Percentiles rank a stretch among this genome's conserved stretches.
Evolutionary conservation across 768 basidiomycete genomes (phyloP).

Genomic region (Coprinellus micaceus): DNA sequence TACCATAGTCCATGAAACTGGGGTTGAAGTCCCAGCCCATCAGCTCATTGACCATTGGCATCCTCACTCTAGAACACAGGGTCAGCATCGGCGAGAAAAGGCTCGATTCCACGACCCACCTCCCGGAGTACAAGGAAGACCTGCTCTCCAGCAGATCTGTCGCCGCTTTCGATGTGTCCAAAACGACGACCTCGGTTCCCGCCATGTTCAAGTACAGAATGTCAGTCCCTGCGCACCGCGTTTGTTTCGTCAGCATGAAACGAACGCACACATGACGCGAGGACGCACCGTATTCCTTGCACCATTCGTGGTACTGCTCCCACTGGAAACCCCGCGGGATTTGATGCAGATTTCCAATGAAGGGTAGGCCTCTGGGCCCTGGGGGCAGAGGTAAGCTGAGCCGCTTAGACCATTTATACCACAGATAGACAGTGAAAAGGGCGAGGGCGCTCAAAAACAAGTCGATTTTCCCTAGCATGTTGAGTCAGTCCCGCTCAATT

Average conservation of each 20-base stretch:
- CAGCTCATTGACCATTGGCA: slow-evolving; percentile 20
- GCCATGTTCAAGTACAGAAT: slow-evolving; percentile 22
- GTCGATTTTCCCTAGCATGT: not conserved
- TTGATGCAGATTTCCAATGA: slow-evolving; percentile 39
- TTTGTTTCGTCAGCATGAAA: too few relatives aligned
- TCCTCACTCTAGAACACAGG: slow-evolving; percentile 6
- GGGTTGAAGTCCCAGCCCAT: slow-evolving; percentile 28
- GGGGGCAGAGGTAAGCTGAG: slow-evolving; percentile 30
- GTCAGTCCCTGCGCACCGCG: slow-evolving; percentile 22
- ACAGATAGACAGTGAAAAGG: not conserved
- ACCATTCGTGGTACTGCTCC: slow-evolving; percentile 37
- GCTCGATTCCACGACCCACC: not conserved
- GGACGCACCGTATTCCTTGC: slow-evolving; percentile 31
- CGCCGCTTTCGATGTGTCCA: slow-evolving; percentile 31
- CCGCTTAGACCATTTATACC: not conserved
- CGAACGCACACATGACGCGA: too few relatives aligned
- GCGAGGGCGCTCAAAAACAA: not conserved
- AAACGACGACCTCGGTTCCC: slow-evolving; percentile 19
- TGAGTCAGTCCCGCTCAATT: too few relatives aligned
- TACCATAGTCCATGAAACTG: slow-evolving; percentile 29
- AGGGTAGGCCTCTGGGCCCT: slow-evolving; percentile 37
- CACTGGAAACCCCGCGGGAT: slow-evolving; percentile 35
- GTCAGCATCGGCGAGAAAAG: not conserved
- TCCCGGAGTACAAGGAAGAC: slow-evolving; percentile 34
- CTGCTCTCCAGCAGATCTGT: slow-evolving; percentile 38